phyloP scores from a whole-genome alignment of 2,329 filamentous ascomycete species.

The Ilyonectria robusta region DNA sequence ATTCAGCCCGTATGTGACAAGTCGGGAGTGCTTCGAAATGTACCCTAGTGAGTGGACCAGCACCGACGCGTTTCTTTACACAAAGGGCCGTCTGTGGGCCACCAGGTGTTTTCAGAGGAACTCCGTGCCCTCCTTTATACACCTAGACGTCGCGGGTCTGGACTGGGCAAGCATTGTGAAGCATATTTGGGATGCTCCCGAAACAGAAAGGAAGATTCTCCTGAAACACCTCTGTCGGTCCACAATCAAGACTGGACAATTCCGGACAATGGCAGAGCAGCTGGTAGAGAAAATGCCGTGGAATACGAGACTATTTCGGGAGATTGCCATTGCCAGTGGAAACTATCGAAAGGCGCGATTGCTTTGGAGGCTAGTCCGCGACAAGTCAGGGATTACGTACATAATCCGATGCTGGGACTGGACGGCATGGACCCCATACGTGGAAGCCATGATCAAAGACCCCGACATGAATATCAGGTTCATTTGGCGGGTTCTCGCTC shows the following conservation, averaged over 20 bases:
- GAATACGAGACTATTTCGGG: constrained; percentile 8
- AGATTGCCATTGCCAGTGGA: constrained; percentile 24
- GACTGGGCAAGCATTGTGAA: constrained; percentile 11
- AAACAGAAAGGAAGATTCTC: not conserved
- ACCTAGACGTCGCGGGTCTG: not conserved
- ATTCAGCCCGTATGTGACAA: constrained; percentile 1
- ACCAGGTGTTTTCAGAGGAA: constrained; percentile 2
- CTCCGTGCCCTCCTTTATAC: constrained; percentile 9
- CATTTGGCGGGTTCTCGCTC: constrained; percentile 50
- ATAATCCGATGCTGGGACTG: constrained; percentile 47
- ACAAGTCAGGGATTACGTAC: not conserved
- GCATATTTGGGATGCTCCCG: not conserved
- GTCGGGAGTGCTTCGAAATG: constrained; percentile 9
- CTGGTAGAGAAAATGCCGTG: constrained; percentile 4
- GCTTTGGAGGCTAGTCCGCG: constrained; percentile 36
- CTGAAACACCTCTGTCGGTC: constrained; percentile 7
- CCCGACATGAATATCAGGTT: constrained; percentile 37
- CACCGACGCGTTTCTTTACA: constrained; percentile 15
- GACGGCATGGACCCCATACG: constrained; percentile 51
- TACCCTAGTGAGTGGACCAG: constrained; percentile 7
- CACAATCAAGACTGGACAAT: constrained; percentile 18
- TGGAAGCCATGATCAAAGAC: constrained; percentile 53
- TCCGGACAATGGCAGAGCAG: constrained; percentile 11
- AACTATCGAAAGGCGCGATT: constrained; percentile 47
- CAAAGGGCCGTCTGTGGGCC: constrained; percentile 15